Evolutionary conservation across 2,329 filamentous ascomycete genomes (phyloP).

Genomic region (Blumeriella jaapii): DNA sequence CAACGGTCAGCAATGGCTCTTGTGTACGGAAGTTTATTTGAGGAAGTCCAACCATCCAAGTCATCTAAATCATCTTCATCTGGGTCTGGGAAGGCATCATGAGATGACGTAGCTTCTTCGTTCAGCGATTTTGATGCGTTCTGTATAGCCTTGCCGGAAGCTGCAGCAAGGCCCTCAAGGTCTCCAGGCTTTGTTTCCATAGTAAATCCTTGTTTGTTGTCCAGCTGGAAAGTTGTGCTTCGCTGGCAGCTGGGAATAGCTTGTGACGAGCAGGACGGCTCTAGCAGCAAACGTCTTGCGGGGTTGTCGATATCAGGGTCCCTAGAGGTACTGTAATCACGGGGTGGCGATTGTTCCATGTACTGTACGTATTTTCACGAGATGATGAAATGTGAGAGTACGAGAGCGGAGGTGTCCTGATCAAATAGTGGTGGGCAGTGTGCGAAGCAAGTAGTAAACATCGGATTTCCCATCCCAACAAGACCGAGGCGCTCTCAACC

Average conservation of each 20-base stretch:
- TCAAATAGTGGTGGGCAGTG: too few species aligned
- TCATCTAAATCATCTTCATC: conserved; percentile 91
- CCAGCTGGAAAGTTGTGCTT: too few species aligned
- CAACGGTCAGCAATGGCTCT: conserved; percentile 3
- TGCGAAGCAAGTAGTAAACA: too few species aligned
- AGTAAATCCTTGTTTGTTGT: too few species aligned
- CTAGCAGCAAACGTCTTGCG: conserved; percentile 1
- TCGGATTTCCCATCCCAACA: too few species aligned
- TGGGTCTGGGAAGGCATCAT: conserved; percentile 39
- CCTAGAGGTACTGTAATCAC: not conserved
- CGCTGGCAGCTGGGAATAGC: conserved; percentile 1
- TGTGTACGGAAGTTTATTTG: not conserved
- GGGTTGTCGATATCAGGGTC: not conserved
- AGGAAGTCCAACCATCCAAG: conserved; percentile 55
- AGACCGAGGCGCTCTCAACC: conserved; percentile 6
- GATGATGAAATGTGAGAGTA: too few species aligned
- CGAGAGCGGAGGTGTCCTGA: too few species aligned
- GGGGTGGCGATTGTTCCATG: too few species aligned
- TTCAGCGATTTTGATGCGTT: conserved; percentile 10
- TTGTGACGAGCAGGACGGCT: conserved; percentile 2
- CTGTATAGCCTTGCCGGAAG: conserved; percentile 9
- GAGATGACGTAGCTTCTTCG: conserved; percentile 5
- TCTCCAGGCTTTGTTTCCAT: conserved; percentile 10
- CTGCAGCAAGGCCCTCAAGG: conserved; percentile 3
- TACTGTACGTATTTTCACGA: too few species aligned